Evolutionary conservation across 2,329 filamentous ascomycete genomes (phyloP).

Genomic region (Calonectria crousiana): DNA sequence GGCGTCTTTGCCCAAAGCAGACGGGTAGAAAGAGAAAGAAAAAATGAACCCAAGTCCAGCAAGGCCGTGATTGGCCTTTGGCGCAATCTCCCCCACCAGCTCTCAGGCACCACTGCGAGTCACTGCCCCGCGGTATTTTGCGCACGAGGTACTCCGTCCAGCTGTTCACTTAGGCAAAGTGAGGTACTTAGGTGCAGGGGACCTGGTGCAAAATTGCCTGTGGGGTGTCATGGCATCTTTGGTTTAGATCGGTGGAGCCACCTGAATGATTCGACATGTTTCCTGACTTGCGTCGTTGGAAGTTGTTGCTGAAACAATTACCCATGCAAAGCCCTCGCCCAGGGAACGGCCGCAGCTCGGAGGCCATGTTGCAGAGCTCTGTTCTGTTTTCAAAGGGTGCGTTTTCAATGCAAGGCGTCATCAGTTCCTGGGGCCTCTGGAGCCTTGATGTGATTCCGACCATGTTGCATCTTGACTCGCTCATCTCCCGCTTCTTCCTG

Average conservation of each 20-base stretch:
- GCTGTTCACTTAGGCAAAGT: not conserved
- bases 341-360: not conserved
- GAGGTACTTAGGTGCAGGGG: not conserved
- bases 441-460: not conserved
- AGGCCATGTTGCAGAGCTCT: not conserved
- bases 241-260: constrained; percentile 22
- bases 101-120: constrained; percentile 31
- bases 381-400: no score
- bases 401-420: not conserved
- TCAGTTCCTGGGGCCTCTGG: not conserved
- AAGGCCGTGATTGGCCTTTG: constrained; percentile 35
- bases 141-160: constrained; percentile 30
- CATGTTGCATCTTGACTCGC: not conserved
- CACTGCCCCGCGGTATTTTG: constrained; percentile 19
- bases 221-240: constrained; percentile 15
- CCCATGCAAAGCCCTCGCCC: not conserved
- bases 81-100: not conserved
- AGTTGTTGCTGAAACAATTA: not conserved
- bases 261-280: constrained; percentile 13
- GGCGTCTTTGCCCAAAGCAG: constrained; percentile 6
- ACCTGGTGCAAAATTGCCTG: constrained; percentile 15
- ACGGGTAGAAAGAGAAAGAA: not conserved
- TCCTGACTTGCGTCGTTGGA: not conserved
- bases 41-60: constrained; percentile 11
- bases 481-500: not conserved